phyloP scores from a whole-genome alignment of 2,329 filamentous ascomycete genomes.

The Pyrenochaeta sp. region DNA sequence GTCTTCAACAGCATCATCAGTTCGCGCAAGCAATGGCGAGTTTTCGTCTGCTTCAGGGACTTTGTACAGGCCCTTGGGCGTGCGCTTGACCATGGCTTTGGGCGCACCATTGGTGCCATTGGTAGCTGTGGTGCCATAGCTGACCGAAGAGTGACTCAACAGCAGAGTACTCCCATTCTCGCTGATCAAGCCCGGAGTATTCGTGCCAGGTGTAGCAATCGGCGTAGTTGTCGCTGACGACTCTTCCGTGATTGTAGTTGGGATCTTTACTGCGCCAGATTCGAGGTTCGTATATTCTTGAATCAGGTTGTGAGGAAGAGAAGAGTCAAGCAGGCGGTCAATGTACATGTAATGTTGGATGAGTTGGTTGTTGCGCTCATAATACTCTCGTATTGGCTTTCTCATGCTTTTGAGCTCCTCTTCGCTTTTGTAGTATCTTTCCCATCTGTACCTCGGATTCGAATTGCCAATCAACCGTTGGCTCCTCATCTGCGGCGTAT shows the following conservation, averaged over 20 bases:
- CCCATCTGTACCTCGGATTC: slow-evolving; percentile 86
- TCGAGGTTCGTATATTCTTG: slow-evolving; percentile 82
- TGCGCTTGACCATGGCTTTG: slow-evolving; percentile 55
- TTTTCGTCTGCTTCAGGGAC: slow-evolving; percentile 69
- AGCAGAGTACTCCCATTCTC: slow-evolving; percentile 21
- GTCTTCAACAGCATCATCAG: slow-evolving; percentile 52
- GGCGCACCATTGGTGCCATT: slow-evolving; percentile 27
- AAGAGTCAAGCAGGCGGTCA: slow-evolving; percentile 87
- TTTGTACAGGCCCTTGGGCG: slow-evolving; percentile 86
- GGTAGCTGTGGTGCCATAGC: slow-evolving; percentile 38
- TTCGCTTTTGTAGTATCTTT: slow-evolving; percentile 84
- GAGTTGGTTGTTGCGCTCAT: slow-evolving; percentile 86
- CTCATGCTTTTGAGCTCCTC: slow-evolving; percentile 76
- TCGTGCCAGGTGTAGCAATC: slow-evolving; percentile 20
- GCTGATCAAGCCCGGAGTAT: slow-evolving; percentile 25
- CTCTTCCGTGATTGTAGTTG: slow-evolving; percentile 80
- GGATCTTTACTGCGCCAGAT: slow-evolving; percentile 68
- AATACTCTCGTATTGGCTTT: slow-evolving; percentile 81
- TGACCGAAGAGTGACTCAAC: slow-evolving; percentile 34
- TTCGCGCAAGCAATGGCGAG: slow-evolving; percentile 65
- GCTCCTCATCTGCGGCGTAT: slow-evolving; percentile 75
- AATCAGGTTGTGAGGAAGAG: slow-evolving; percentile 88
- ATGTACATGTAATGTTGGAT: slow-evolving; percentile 95
- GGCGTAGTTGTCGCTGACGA: slow-evolving; percentile 41
- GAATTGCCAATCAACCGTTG: slow-evolving; percentile 88